These are phyloP conservation scores for Myriosclerotinia curreyana DNA, from an alignment of 2,329 filamentous ascomycete genomes.

Conservation along the genomic window DNA sequence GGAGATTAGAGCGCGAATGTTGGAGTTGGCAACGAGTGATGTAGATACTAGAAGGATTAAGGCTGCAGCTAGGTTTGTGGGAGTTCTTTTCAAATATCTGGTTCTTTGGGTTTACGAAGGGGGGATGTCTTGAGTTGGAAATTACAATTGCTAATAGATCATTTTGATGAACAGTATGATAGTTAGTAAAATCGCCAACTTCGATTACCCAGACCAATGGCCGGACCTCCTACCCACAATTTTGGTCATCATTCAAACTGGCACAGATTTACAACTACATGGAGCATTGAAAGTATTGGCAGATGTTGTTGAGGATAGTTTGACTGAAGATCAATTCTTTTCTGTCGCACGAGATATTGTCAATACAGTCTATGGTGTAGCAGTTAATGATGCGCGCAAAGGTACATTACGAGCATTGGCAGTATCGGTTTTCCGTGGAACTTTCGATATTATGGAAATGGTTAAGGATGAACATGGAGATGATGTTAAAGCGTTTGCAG, in stretches of 20 bases:
- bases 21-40: slow-evolving; percentile 72
- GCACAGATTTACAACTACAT: slow-evolving; percentile 77
- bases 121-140: not conserved
- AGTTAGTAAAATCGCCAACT: slow-evolving; percentile 89
- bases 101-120: not conserved
- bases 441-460: slow-evolving; percentile 95
- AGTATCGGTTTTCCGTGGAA: slow-evolving; percentile 84
- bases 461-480: slow-evolving; percentile 88
- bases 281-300: slow-evolving; percentile 83
- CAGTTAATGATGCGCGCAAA: slow-evolving; percentile 71
- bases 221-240: slow-evolving; percentile 80
- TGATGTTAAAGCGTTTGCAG: slow-evolving; percentile 84
- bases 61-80: slow-evolving; percentile 72
- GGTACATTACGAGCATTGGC: slow-evolving; percentile 77
- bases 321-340: slow-evolving; percentile 96
- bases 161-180: slow-evolving; percentile 52
- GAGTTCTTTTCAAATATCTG: not conserved
- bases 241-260: slow-evolving; percentile 71
- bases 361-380: slow-evolving; percentile 77
- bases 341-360: slow-evolving; percentile 82
- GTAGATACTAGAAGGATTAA: slow-evolving; percentile 81
- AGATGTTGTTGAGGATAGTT: slow-evolving; percentile 88
- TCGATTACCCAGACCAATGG: slow-evolving; percentile 95
- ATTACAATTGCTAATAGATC: slow-evolving; percentile 22
- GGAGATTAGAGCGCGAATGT: slow-evolving; percentile 67